A percentile compares a stretch with the other conserved stretches of the same genome.
These are phyloP conservation scores for Fusarium pininemorale DNA, from an alignment of 2,329 filamentous ascomycete genomes.

Conservation along the genomic window DNA sequence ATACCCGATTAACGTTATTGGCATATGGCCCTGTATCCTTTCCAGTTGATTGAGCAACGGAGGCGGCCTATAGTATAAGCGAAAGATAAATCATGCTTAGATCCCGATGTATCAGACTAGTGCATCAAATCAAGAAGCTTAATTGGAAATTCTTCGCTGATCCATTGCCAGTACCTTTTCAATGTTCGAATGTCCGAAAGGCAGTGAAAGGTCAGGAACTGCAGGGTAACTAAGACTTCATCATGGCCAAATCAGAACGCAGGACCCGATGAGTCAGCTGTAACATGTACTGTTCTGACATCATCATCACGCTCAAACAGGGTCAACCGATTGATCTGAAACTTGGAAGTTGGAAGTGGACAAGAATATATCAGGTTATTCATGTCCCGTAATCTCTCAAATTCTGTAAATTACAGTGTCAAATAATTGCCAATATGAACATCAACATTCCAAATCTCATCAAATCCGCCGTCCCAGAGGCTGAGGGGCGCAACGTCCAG, in stretches of 20 bases:
- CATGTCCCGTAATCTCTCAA: fast-evolving
- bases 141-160: fast-evolving
- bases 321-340: constrained; percentile 10
- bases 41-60: no score
- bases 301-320: constrained; percentile 22
- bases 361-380: constrained; percentile 7
- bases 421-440: constrained; percentile 31
- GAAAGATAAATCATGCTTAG: fast-evolving
- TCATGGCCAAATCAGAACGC: not conserved
- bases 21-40: not conserved
- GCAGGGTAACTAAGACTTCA: not conserved
- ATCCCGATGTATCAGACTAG: fast-evolving
- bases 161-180: no score
- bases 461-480: constrained; percentile 45
- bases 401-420: not conserved
- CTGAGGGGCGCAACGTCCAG: constrained; percentile 45
- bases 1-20: fast-evolving
- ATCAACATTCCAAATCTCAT: constrained; percentile 44
- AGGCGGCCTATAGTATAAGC: fast-evolving
- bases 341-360: constrained; percentile 30
- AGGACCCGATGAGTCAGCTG: not conserved
- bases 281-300: constrained; percentile 11
- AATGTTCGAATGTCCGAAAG: fast-evolving
- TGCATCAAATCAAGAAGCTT: fast-evolving
- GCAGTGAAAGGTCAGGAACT: not conserved